phyloP scores from a whole-genome alignment of 177 flowering plant species.

The Vitis hybrid region DNA sequence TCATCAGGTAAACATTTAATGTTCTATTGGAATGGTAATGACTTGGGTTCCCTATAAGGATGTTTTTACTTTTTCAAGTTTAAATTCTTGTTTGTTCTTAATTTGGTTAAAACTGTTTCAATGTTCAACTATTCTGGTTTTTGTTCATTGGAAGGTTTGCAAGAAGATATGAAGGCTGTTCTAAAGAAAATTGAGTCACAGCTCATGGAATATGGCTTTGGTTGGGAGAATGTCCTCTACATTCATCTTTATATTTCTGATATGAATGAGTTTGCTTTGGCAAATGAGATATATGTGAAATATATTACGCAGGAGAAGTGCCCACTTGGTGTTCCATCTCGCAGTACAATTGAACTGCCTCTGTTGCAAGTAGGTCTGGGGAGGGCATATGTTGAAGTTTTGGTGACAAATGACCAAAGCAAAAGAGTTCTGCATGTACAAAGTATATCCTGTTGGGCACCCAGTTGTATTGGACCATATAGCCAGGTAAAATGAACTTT shows the following conservation, averaged over 20 bases:
- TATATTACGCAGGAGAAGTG: conserved; percentile 90
- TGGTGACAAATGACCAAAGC: conserved; percentile 61
- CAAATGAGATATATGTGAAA: conserved; percentile 82
- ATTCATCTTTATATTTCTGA: conserved; percentile 83
- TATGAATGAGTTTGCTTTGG: conserved; percentile 76
- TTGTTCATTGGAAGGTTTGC: conserved; percentile 45
- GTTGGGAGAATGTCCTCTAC: conserved; percentile 83
- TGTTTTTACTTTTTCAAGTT: neutral
- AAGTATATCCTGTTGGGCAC: conserved; percentile 98
- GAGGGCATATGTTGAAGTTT: conserved; percentile 72
- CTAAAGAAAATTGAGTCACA: conserved; percentile 54
- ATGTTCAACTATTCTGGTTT: conserved; percentile 1
- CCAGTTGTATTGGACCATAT: conserved; percentile 98
- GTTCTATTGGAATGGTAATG: neutral
- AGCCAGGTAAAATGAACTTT: conserved; percentile 65
- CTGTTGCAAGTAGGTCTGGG: conserved; percentile 61
- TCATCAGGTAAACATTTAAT: conserved; percentile 51
- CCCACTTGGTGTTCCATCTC: conserved; percentile 90
- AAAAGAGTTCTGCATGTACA: conserved; percentile 93
- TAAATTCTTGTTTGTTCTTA: neutral
- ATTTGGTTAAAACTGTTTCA: neutral
- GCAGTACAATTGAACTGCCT: conserved; percentile 89
- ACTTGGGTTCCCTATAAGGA: neutral
- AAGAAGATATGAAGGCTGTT: conserved; percentile 60
- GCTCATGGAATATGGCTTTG: conserved; percentile 47